phyloP scores from a whole-genome alignment of 2,329 filamentous ascomycete species.

The Fusarium praegraminearum region DNA sequence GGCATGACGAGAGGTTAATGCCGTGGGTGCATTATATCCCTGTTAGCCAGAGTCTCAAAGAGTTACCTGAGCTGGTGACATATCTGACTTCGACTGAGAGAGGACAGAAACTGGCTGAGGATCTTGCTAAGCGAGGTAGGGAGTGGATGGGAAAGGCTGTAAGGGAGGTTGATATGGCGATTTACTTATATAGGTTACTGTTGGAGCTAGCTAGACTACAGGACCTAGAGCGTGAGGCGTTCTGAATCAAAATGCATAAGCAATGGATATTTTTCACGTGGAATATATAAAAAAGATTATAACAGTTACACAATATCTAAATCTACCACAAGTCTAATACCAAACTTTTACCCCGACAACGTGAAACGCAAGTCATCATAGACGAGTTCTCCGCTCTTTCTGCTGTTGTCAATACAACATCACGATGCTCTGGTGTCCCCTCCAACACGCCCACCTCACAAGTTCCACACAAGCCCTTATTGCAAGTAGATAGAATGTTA shows the following conservation, averaged over 20 bases:
- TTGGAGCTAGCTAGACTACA: constrained; percentile 65
- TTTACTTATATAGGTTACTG: constrained; percentile 71
- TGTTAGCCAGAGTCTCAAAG: constrained; percentile 61
- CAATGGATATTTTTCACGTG: too few species aligned
- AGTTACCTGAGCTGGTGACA: constrained; percentile 64
- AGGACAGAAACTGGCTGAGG: constrained; percentile 61
- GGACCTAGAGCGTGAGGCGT: constrained; percentile 47
- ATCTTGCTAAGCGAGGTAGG: constrained; percentile 65
- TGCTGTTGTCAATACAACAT: too few species aligned
- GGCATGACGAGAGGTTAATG: constrained; percentile 67
- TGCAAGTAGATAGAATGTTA: too few species aligned
- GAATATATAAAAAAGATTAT: too few species aligned
- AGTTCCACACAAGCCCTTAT: too few species aligned
- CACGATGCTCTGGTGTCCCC: too few species aligned
- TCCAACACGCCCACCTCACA: too few species aligned
- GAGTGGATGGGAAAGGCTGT: constrained; percentile 67
- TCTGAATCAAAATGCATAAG: background rate
- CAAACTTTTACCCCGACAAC: too few species aligned
- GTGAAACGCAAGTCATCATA: too few species aligned
- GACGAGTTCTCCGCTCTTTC: too few species aligned
- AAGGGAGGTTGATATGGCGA: constrained; percentile 68
- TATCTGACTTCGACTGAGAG: constrained; percentile 59
- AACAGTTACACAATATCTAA: too few species aligned
- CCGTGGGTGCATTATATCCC: constrained; percentile 70
- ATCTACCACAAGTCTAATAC: too few species aligned